phyloP scores from a whole-genome alignment of 768 basidiomycete genomes.

The Boletales sp. region DNA sequence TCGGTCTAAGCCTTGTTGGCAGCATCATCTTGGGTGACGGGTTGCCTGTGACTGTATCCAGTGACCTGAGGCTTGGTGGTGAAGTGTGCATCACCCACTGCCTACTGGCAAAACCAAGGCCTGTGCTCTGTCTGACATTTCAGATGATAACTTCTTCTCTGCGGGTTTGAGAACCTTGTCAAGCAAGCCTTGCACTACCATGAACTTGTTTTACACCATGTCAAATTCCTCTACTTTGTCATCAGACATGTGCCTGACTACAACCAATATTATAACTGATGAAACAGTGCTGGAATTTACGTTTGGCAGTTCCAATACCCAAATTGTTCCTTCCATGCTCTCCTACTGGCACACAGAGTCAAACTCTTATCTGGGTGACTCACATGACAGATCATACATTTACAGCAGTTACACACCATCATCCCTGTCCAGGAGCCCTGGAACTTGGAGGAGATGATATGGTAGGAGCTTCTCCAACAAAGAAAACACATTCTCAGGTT shows the following conservation, averaged over 20 bases:
- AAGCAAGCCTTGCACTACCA: conserved; percentile 27
- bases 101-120: conserved; percentile 36
- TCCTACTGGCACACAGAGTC: conserved; percentile 52
- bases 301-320: conserved; percentile 40
- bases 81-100: conserved; percentile 43
- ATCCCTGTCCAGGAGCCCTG: conserved; percentile 53
- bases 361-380: conserved; percentile 53
- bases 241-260: conserved; percentile 25
- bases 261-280: conserved; percentile 34
- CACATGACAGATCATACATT: no score
- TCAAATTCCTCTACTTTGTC: conserved; percentile 30
- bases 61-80: no score
- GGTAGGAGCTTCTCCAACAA: conserved; percentile 48
- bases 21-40: no score
- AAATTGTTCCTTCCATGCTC: conserved; percentile 47
- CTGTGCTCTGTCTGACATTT: conserved; percentile 29
- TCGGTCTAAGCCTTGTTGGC: no score
- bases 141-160: conserved; percentile 48
- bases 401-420: conserved; percentile 41
- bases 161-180: conserved; percentile 34
- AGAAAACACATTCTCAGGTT: conserved; percentile 44
- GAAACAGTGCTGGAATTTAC: conserved; percentile 37
- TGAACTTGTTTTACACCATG: conserved; percentile 35
- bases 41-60: no score
- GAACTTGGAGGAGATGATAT: conserved; percentile 50